Evolutionary conservation across 2,329 filamentous ascomycete genomes (phyloP).

Genomic region (Pseudodiploospora longispora): DNA sequence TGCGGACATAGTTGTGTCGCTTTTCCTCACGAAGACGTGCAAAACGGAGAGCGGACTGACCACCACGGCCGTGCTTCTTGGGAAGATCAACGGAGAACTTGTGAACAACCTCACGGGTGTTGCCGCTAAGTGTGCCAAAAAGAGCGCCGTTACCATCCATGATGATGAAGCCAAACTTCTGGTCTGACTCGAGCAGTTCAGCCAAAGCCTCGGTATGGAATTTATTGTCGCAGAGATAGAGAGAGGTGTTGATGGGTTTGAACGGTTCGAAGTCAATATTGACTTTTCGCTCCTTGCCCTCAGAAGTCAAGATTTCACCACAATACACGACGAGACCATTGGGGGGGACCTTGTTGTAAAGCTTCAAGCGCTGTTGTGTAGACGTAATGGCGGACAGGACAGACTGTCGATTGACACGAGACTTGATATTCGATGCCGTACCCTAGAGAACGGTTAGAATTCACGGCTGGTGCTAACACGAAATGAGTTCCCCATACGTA

Average conservation of each 20-base stretch:
- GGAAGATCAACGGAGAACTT: constrained; percentile 98
- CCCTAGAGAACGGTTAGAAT: constrained; percentile 48
- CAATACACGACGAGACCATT: constrained; percentile 98
- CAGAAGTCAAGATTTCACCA: constrained; percentile 98
- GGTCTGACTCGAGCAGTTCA: constrained; percentile 95
- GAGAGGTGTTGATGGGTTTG: constrained; percentile 99
- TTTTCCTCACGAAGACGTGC: constrained; percentile 99
- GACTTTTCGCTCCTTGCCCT: constrained; percentile 99
- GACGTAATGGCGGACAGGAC: constrained; percentile 97
- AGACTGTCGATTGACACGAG: constrained; percentile 95
- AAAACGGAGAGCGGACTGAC: constrained; percentile 98
- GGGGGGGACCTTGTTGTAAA: constrained; percentile 97
- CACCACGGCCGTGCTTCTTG: constrained; percentile 99
- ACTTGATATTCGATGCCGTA: constrained; percentile 99
- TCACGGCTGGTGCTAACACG: neutral
- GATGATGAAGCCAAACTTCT: constrained; percentile 99
- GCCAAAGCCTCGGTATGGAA: constrained; percentile 97
- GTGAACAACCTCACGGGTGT: constrained; percentile 92
- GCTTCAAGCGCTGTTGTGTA: constrained; percentile 96
- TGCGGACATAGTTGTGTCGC: constrained; percentile 99
- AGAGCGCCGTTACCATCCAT: constrained; percentile 99
- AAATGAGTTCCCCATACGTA: constrained; percentile 53
- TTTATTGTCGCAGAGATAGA: constrained; percentile 99
- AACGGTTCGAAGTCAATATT: constrained; percentile 99
- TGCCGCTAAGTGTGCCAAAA: constrained; percentile 93